These are phyloP conservation scores for Quambalaria eucalypti DNA, from an alignment of 1,284 basidiomycete genomes.

Conservation along the genomic window DNA sequence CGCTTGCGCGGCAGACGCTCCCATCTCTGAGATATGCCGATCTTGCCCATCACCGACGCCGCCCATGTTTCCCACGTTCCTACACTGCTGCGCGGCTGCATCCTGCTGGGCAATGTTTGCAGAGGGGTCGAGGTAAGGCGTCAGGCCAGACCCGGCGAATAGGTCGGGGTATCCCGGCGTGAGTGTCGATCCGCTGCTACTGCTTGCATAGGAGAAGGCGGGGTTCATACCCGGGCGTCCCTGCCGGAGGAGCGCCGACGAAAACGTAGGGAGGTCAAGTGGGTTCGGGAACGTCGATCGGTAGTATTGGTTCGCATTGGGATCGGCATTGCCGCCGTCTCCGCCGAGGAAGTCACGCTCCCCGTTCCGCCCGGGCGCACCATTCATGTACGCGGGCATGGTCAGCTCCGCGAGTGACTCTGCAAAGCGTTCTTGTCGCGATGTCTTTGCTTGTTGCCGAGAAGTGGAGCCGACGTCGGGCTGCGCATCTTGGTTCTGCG, in stretches of 20 bases:
- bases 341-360: no score
- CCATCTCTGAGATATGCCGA: no score
- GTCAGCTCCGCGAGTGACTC: no score
- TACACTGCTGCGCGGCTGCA: neutral
- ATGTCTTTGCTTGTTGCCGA: neutral
- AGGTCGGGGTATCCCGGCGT: neutral
- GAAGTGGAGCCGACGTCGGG: neutral
- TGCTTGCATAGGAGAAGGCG: neutral
- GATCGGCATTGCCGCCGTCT: neutral
- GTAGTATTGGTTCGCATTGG: no score
- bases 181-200: neutral
- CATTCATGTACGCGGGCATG: neutral
- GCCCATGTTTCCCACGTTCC: neutral
- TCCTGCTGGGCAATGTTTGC: neutral
- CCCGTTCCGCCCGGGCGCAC: neutral
- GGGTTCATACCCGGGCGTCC: neutral
- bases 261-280: neutral
- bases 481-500: neutral
- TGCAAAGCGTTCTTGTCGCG: no score
- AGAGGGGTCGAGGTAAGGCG: neutral
- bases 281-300: neutral
- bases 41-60: no score
- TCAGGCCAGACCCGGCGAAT: neutral
- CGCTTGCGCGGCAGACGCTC: no score
- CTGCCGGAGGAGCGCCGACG: neutral